phyloP scores from a whole-genome alignment of 352 stramenopile species.

The Globisporangium heterothallicum region DNA sequence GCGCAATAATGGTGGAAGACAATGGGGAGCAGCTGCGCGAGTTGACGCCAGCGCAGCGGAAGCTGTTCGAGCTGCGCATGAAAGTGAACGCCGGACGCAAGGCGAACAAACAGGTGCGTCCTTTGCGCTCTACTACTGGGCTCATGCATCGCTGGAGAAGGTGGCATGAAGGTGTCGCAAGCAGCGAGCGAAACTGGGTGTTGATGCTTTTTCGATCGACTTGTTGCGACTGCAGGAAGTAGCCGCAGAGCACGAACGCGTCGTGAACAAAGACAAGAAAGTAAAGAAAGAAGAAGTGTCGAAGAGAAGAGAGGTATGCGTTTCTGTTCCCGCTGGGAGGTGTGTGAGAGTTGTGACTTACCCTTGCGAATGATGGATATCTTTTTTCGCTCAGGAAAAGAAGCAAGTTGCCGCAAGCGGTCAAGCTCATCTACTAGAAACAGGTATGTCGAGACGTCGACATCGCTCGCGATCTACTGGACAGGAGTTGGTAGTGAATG shows the following conservation, averaged over 20 bases:
- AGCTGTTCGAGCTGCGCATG: slow-evolving; percentile 85
- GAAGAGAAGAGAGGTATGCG: slow-evolving; percentile 46
- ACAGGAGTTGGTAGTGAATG: not conserved
- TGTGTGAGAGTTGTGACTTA: not conserved
- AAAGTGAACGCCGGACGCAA: slow-evolving; percentile 79
- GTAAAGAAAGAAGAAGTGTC: slow-evolving; percentile 45
- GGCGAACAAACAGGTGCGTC: slow-evolving; percentile 66
- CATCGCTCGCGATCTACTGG: too few species aligned
- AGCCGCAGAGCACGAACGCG: slow-evolving; percentile 57
- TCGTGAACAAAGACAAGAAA: slow-evolving; percentile 66
- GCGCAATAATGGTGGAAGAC: slow-evolving; percentile 25
- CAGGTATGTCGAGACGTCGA: slow-evolving; percentile 28
- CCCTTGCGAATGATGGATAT: not conserved
- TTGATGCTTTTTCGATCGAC: too few species aligned
- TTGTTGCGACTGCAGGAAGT: slow-evolving; percentile 74
- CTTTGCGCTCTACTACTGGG: too few species aligned
- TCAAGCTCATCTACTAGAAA: slow-evolving; percentile 59
- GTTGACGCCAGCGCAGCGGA: slow-evolving; percentile 73
- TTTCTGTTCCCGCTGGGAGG: not conserved
- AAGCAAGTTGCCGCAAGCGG: slow-evolving; percentile 34
- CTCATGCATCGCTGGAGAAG: too few species aligned
- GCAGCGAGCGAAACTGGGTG: too few species aligned
- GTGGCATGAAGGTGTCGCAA: too few species aligned
- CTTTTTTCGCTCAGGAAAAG: slow-evolving; percentile 34
- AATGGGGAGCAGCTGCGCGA: slow-evolving; percentile 12